Evolutionary conservation across 768 basidiomycete species (phyloP), one percentile per base, ranked within the genome.

Genomic region (Gloeostereum incarnatum): DNA sequence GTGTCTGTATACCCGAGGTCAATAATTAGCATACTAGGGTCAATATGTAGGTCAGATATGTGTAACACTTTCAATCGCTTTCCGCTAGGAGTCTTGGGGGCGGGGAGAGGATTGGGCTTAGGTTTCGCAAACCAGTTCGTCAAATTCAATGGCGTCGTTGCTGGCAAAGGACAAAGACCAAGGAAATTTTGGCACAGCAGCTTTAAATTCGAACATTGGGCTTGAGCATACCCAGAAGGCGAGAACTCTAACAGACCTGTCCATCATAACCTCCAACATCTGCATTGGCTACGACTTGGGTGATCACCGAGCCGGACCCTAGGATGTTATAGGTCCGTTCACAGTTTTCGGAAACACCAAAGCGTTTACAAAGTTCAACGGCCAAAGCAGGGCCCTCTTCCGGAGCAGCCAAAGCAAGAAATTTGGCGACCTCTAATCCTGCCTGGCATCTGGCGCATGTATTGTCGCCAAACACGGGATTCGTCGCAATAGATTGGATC

Each of bases 11-110:
- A n/a, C 13, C 6, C 8, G 8, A 44, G 33, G 17, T 22, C 20
- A 26, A 42, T 16, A 18, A 22, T 26, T 19, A 11, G 48, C 69
- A 35, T 47, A 80, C 82, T 69, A 26, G 83, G 78, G 54, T 87
- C 84, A 36, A 88, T 57, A 53, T 86, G 85, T 40, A 83, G 64
- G 49, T 87, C 84, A 1, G 81, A 83, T n/a, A 88, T 40, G 51
- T 87, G 85, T 41, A 88, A 56, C 0, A 86, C 75, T 52, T 82
- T 85, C 30, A 85, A 59, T 25, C 74, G 65, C 48, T 81, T 56
- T 9, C 82, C 82, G 31, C 74, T 81, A 11, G 70, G 68, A 51
- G 66, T 63, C 53, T 68, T 80, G 0, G 66, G 64, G 6, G 62
- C 43, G n/a, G 80, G 81, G 9, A 78, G 66, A 3, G 77, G 76